Evolutionary conservation across 2,329 filamentous ascomycete genomes (phyloP).

Genomic region (Colletotrichum echinochloae): DNA sequence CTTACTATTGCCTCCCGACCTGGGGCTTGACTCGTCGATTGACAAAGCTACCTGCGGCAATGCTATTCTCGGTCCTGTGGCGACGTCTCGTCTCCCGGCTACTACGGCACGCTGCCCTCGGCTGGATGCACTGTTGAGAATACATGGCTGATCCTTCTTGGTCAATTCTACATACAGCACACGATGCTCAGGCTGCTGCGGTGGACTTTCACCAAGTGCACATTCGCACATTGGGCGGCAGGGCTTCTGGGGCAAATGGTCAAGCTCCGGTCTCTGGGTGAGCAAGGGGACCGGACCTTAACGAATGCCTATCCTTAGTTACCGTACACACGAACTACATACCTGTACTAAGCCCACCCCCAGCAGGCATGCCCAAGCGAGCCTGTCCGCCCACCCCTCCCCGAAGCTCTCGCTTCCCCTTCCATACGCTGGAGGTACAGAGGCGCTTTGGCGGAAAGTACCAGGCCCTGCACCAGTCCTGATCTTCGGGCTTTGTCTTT

Average conservation of each 20-base stretch:
- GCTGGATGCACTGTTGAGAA: conserved; percentile 7
- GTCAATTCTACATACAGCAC: neutral
- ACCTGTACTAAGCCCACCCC: conserved; percentile 23
- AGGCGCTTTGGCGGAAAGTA: conserved; percentile 8
- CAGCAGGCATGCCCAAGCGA: neutral
- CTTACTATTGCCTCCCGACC: neutral
- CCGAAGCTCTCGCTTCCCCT: neutral
- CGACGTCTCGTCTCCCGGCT: conserved; percentile 8
- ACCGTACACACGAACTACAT: neutral
- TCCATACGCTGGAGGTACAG: neutral
- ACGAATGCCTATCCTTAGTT: conserved; percentile 9
- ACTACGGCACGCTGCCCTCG: conserved; percentile 9
- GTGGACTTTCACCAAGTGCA: neutral
- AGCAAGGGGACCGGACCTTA: conserved; percentile 20
- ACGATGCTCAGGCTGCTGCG: conserved; percentile 4
- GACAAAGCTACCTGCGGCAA: neutral
- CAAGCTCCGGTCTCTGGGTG: conserved; percentile 12
- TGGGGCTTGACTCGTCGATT: neutral
- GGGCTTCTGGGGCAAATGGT: neutral
- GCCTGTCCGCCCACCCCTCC: neutral
- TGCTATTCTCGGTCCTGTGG: conserved; percentile 12
- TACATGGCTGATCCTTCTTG: conserved; percentile 1
- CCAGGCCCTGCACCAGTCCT: conserved; percentile 2
- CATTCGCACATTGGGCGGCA: conserved; percentile 1
- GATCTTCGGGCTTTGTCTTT: neutral